Evolutionary conservation across 108 stramenopile species (phyloP), one percentile per base, ranked within the genome.

Genomic region (Schizochytrium sp.): DNA sequence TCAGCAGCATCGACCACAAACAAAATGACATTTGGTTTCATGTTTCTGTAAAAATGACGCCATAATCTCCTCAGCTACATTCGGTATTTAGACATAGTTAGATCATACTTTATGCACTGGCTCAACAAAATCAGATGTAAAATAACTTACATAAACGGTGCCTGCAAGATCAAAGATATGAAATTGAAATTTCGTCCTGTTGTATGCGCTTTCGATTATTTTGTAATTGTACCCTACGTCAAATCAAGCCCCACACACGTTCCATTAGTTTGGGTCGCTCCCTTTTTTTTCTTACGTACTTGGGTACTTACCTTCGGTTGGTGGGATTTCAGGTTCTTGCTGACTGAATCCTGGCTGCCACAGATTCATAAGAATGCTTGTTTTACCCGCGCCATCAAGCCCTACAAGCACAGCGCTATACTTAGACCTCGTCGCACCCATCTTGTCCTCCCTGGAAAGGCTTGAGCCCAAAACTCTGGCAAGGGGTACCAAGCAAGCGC

Each of bases 401-500:
- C 76, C 76, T n/a, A 83, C 28, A 10, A 83, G 53, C 15, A 55
- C 76, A n/a, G 55, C 76, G 76, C 76, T 83, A 50, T 83, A 83
- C 40, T 50, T 83, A 5, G 76, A 83, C 28, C 76, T 83, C 53
- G 76, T n/a, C 45, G 76, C 76, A n/a, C 76, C 76, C 76, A 83
- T 83, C 28, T 83, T 28, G 40, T 28, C 2, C 19, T 60, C 28
- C 1, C 28, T n/a, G 17, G 1, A n/a, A 17, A n/a, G 59, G 59
- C 17, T 17, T n/a, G 59, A 17, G 59, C 59, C 59, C 19, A 60
- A 60, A n/a, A 17, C 17, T n/a, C 59, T n/a, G 59, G 19, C 59
- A 17, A n/a, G 19, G 19, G 19, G 59, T n/a, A n/a, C 59, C 59
- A 17, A n/a, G 59, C 59, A n/a, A 1, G 19, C 59, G 59, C 59